These are phyloP conservation scores for Cryptococcus deneoformans DNA, from an alignment of 1,284 basidiomycete genomes.

Conservation along the genomic window DNA sequence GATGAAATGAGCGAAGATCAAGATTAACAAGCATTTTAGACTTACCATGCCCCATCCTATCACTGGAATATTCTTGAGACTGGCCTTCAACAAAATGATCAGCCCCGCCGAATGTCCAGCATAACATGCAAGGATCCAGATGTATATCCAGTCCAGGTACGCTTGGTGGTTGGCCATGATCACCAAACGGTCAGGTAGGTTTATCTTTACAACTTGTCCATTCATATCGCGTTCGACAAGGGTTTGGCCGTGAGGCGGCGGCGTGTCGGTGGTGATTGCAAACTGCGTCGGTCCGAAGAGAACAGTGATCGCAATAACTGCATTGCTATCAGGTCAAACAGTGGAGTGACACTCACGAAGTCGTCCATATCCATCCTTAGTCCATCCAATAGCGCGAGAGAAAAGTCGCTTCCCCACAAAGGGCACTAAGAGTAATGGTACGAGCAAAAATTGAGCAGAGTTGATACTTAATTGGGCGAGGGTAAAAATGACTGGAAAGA, in stretches of 20 bases:
- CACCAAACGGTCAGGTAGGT: slow-evolving; percentile 72
- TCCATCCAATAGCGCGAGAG: slow-evolving; percentile 66
- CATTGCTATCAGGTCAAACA: slow-evolving; percentile 2
- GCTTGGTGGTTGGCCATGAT: slow-evolving; percentile 81
- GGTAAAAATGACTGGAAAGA: slow-evolving; percentile 67
- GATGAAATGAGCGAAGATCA: background rate
- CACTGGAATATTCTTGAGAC: slow-evolving; percentile 80
- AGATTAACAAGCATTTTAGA: background rate
- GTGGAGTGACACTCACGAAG: slow-evolving; percentile 57
- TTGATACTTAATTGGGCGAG: slow-evolving; percentile 67
- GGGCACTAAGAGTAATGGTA: slow-evolving; percentile 53
- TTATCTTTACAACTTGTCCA: slow-evolving; percentile 61
- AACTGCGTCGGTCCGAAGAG: slow-evolving; percentile 78
- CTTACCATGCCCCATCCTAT: slow-evolving; percentile 72
- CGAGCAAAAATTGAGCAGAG: slow-evolving; percentile 64
- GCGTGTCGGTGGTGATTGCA: slow-evolving; percentile 58
- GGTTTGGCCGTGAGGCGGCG: slow-evolving; percentile 23
- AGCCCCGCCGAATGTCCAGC: slow-evolving; percentile 63
- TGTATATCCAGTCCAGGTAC: slow-evolving; percentile 83
- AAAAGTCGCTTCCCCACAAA: slow-evolving; percentile 55
- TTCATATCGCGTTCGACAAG: slow-evolving; percentile 56
- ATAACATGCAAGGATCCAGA: slow-evolving; percentile 82
- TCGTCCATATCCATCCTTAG: slow-evolving; percentile 75
- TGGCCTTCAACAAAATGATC: slow-evolving; percentile 86
- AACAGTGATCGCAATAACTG: slow-evolving; percentile 55